Base-by-base conservation (phyloP, 768 basidiomycete species). In the Russula dissimulans region DNA sequence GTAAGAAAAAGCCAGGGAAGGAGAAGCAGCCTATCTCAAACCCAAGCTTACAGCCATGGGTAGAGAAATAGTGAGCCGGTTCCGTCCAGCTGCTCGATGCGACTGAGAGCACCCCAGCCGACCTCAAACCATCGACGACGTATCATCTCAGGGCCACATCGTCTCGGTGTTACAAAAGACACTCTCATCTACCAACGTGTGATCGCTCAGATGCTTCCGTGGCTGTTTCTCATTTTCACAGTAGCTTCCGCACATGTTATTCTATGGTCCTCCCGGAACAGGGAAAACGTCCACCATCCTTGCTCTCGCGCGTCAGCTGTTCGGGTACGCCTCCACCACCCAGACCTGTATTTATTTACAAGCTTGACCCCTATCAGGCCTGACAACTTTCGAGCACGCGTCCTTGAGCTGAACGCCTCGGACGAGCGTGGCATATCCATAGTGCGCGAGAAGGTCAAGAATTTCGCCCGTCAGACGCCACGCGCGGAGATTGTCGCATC, bases 221-320 rank as follows among this genome's bases (percentile, higher is more conserved):
- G 57, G 22, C 34, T 56, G 55, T 41, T 42, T 57, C 45, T 36
- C 26, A 56, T 38, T 18, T 32, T 26, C 17, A 50, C n/a, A 41
- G 10, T 70, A 99, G 97, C 79, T 99, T 54, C 95, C 97, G 5
- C 97, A 99, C 69, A 97, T 98, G 95, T 77, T 99, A 49, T 99
- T 99, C 78, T 99, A 99, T 66, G 97, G 97, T 1, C 97, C 97
- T 34, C 97, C 97, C 15, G 97, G 97, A 36, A 97, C 95, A 12
- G 97, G 97, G 44, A 99, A 99, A 73, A 99, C 97, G 12, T 95
- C 92, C 44, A 97, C 97, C 1, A 97, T 99, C 66, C 84, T 99
- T 26, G 97, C 97, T 18, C 78, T 99, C 54, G 78, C 95, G 39
- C 78, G 95, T 54, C 93, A 99, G 72, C 80, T 99, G 22, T 99